These are phyloP conservation scores for Cryoendolithus antarcticus DNA, from an alignment of 2,329 filamentous ascomycete species.

Conservation along the genomic window DNA sequence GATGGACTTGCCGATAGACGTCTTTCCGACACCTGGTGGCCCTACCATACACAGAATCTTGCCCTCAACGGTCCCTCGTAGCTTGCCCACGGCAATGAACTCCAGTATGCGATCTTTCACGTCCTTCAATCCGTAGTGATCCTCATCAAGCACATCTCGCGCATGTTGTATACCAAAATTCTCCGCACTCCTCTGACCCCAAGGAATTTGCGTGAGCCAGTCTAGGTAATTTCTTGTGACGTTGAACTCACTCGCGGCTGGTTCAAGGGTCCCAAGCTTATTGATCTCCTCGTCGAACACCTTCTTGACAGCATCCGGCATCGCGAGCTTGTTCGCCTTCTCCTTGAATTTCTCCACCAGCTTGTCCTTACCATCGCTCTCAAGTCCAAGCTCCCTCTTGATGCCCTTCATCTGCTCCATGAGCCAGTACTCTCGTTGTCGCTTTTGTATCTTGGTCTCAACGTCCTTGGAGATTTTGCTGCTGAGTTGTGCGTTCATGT, in stretches of 20 bases:
- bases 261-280: conserved; percentile 89
- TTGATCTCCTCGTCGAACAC: conserved; percentile 98
- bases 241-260: conserved; percentile 94
- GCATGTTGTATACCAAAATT: conserved; percentile 94
- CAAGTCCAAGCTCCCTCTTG: conserved; percentile 83
- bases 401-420: conserved; percentile 99
- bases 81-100: conserved; percentile 95
- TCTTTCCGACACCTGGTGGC: conserved; percentile 94
- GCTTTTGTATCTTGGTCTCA: conserved; percentile 91
- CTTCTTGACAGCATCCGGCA: conserved; percentile 94
- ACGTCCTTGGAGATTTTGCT: conserved; percentile 98
- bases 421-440: conserved; percentile 93
- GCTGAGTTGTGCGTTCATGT: conserved; percentile 95
- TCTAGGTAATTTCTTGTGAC: conserved; percentile 97
- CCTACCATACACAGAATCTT: conserved; percentile 98
- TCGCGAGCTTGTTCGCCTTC: conserved; percentile 82
- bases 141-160: conserved; percentile 80
- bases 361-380: conserved; percentile 97
- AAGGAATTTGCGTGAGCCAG: conserved; percentile 96
- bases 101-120: conserved; percentile 97
- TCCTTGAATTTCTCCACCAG: conserved; percentile 95
- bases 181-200: conserved; percentile 88
- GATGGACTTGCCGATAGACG: conserved; percentile 96
- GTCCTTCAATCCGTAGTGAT: conserved; percentile 93
- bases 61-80: conserved; percentile 91